Evolutionary conservation across 1,284 basidiomycete genomes (phyloP).

Genomic region (Tetrapyrgos nigripes): DNA sequence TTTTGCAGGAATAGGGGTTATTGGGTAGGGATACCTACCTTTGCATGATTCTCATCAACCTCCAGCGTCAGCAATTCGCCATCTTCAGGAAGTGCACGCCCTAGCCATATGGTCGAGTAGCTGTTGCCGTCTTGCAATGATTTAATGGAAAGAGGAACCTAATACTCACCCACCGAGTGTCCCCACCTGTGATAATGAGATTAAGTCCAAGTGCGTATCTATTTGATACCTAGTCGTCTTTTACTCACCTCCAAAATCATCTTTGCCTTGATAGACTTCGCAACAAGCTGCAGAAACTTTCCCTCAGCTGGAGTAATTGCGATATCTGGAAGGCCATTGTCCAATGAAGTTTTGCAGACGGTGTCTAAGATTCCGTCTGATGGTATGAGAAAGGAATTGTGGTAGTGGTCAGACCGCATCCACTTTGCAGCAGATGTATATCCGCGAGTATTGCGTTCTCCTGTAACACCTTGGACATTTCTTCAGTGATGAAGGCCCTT

Average conservation of each 20-base stretch:
- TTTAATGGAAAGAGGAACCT: background rate
- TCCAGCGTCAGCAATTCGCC: conserved; percentile 60
- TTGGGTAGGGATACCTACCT: too few species aligned
- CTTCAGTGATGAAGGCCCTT: too few species aligned
- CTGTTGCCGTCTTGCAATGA: conserved; percentile 32
- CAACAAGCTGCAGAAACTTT: conserved; percentile 59
- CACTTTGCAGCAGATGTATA: conserved; percentile 46
- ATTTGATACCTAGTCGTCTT: too few species aligned
- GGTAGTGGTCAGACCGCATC: conserved; percentile 41
- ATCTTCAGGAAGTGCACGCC: conserved; percentile 58
- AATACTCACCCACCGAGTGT: conserved; percentile 62
- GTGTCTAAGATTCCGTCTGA: conserved; percentile 44
- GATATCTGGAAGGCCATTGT: conserved; percentile 47
- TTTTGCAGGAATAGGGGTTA: background rate
- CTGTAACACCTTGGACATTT: too few species aligned
- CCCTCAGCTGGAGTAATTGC: conserved; percentile 62
- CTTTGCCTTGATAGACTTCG: conserved; percentile 54
- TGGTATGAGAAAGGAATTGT: conserved; percentile 15
- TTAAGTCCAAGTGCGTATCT: too few species aligned
- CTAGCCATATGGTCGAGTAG: conserved; percentile 68
- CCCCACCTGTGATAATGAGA: too few species aligned
- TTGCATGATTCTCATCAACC: conserved; percentile 52
- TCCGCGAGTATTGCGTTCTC: conserved; percentile 1
- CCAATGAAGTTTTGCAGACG: conserved; percentile 46
- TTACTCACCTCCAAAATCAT: conserved; percentile 60